These are phyloP conservation scores for Parasarocladium wereldwijsianum DNA, from an alignment of 2,329 filamentous ascomycete genomes.

Conservation along the genomic window DNA sequence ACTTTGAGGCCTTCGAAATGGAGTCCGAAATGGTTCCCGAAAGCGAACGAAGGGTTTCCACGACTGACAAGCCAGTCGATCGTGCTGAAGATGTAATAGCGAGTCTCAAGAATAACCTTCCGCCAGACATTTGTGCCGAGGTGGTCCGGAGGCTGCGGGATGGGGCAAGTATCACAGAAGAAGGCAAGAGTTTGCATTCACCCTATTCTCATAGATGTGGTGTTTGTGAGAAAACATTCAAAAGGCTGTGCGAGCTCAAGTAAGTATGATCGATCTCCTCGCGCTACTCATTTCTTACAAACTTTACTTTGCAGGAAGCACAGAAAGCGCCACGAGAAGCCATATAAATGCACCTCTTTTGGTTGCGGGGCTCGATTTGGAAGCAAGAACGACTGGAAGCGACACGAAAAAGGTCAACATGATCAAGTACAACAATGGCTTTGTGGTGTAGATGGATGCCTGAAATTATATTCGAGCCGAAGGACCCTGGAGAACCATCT, in stretches of 20 bases:
- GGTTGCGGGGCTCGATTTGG: slow-evolving; percentile 62
- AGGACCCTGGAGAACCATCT: slow-evolving; percentile 51
- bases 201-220: slow-evolving; percentile 15
- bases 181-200: slow-evolving; percentile 7
- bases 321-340: slow-evolving; percentile 63
- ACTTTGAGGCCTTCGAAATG: too few species aligned
- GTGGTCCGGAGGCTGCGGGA: background rate
- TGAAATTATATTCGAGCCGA: slow-evolving; percentile 39
- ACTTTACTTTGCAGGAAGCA: slow-evolving; percentile 51
- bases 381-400: slow-evolving; percentile 91
- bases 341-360: slow-evolving; percentile 67
- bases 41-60: too few species aligned
- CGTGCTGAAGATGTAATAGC: background rate
- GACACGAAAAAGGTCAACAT: slow-evolving; percentile 75
- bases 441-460: slow-evolving; percentile 45
- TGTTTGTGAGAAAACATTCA: slow-evolving; percentile 30
- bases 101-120: background rate
- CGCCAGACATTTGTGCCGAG: background rate
- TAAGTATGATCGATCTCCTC: slow-evolving; percentile 17
- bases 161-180: background rate
- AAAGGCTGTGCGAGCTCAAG: slow-evolving; percentile 42
- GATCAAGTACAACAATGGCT: slow-evolving; percentile 57
- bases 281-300: slow-evolving; percentile 9
- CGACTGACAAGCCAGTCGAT: too few species aligned
- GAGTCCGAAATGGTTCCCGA: too few species aligned